These are phyloP conservation scores for Zoysia matrella DNA, from an alignment of 202 grass and related monocot species.

Conservation along the genomic window DNA sequence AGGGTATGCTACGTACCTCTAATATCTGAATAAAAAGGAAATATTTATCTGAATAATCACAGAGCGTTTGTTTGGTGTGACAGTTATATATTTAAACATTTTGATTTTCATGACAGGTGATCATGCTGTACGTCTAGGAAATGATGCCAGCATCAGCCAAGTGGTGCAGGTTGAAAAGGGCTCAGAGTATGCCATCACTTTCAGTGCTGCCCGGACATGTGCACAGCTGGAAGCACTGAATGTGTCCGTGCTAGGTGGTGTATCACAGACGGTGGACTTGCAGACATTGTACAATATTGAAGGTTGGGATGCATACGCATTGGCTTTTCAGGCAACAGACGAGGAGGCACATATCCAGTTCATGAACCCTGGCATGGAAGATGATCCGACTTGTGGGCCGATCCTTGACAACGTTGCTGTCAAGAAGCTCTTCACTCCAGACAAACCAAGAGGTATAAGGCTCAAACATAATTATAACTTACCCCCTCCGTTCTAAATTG, in stretches of 20 bases:
- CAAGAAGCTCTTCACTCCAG: slow-evolving; percentile 92
- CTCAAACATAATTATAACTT: background rate
- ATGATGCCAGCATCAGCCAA: slow-evolving; percentile 83
- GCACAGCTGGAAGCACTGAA: slow-evolving; percentile 94
- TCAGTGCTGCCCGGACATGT: no score
- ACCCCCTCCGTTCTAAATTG: no score
- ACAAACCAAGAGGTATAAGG: slow-evolving; percentile 69
- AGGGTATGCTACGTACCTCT: slow-evolving; percentile 56
- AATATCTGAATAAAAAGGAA: background rate
- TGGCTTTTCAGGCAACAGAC: slow-evolving; percentile 80
- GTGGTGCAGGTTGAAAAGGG: slow-evolving; percentile 83
- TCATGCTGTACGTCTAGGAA: slow-evolving; percentile 82
- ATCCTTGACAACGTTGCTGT: slow-evolving; percentile 90
- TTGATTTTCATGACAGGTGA: slow-evolving; percentile 53
- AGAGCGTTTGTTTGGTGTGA: background rate
- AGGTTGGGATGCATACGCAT: slow-evolving; percentile 90
- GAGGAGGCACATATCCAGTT: slow-evolving; percentile 72
- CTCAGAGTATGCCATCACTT: slow-evolving; percentile 76
- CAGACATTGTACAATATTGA: slow-evolving; percentile 98
- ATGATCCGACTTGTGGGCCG: slow-evolving; percentile 94
- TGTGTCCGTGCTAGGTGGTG: slow-evolving; percentile 61
- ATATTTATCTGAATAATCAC: background rate
- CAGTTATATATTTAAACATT: no score
- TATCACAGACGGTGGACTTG: slow-evolving; percentile 75
- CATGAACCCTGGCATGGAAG: slow-evolving; percentile 98